These are phyloP conservation scores for Mycena capillaripes DNA, from an alignment of 768 basidiomycete species.

Conservation along the genomic window DNA sequence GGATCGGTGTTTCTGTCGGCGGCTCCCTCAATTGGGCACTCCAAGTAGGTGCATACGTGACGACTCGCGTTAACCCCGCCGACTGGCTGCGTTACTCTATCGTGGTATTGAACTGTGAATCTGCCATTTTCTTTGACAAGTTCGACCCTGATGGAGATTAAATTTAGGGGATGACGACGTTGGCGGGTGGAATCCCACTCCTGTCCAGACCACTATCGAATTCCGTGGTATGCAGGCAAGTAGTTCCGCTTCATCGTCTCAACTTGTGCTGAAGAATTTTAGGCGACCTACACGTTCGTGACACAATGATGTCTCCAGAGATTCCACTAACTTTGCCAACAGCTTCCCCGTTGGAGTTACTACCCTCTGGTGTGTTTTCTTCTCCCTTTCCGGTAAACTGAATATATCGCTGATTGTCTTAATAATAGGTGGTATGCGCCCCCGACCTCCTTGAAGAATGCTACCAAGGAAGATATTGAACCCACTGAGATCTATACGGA, in stretches of 20 bases:
- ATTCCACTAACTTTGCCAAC: neutral
- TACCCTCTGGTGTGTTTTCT: conserved; percentile 55
- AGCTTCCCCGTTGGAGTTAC: conserved; percentile 81
- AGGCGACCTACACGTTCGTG: conserved; percentile 73
- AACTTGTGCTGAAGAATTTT: neutral
- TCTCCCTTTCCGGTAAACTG: neutral
- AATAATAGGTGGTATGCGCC: conserved; percentile 55
- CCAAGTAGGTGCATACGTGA: conserved; percentile 76
- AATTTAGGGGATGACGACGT: conserved; percentile 62
- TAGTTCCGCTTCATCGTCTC: neutral
- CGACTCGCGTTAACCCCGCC: conserved; percentile 61
- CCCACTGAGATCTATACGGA: conserved; percentile 32
- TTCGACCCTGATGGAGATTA: conserved; percentile 5
- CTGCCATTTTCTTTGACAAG: neutral
- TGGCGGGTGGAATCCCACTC: conserved; percentile 68
- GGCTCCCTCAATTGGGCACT: conserved; percentile 72
- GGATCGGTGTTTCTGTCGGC: conserved; percentile 74
- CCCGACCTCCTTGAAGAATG: conserved; percentile 30
- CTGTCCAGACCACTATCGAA: conserved; percentile 71
- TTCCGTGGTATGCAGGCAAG: conserved; percentile 73
- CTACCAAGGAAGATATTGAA: neutral
- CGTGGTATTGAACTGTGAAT: conserved; percentile 79
- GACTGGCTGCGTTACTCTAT: conserved; percentile 79
- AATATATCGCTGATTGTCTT: neutral
- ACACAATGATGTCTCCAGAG: neutral